phyloP scores from a whole-genome alignment of 2,329 filamentous ascomycete species.

The Teratosphaeria pseudoeucalypti region DNA sequence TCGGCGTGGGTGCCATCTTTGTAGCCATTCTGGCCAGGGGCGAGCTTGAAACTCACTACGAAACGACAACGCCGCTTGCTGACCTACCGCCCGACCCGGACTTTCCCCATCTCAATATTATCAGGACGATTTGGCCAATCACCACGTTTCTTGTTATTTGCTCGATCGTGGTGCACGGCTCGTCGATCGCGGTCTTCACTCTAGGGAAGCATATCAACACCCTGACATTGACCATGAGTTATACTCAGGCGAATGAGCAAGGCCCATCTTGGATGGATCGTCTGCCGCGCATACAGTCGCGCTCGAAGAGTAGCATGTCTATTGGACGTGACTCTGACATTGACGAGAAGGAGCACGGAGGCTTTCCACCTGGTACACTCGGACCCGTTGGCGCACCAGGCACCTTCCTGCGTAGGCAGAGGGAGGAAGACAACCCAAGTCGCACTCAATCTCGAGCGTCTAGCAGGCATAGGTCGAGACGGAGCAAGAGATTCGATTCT shows the following conservation, averaged over 20 bases:
- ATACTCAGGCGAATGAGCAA: slow-evolving; percentile 80
- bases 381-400: slow-evolving; percentile 62
- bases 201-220: slow-evolving; percentile 98
- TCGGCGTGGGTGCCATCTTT: slow-evolving; percentile 94
- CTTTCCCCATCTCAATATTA: slow-evolving; percentile 56
- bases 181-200: slow-evolving; percentile 96
- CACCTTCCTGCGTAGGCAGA: slow-evolving; percentile 70
- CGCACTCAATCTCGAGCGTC: slow-evolving; percentile 51
- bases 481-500: slow-evolving; percentile 56
- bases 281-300: slow-evolving; percentile 70
- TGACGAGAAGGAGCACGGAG: slow-evolving; percentile 42
- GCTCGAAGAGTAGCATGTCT: slow-evolving; percentile 72
- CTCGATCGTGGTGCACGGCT: slow-evolving; percentile 92
- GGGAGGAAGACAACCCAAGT: slow-evolving; percentile 59
- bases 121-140: slow-evolving; percentile 90
- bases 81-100: slow-evolving; percentile 45
- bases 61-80: slow-evolving; percentile 60
- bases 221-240: slow-evolving; percentile 87
- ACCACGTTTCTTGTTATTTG: slow-evolving; percentile 87
- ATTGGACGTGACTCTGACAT: slow-evolving; percentile 54
- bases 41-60: slow-evolving; percentile 63
- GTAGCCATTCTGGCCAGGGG: slow-evolving; percentile 84
- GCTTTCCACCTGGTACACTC: slow-evolving; percentile 56
- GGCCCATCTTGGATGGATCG: slow-evolving; percentile 92
- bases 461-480: slow-evolving; percentile 52